Evolutionary conservation across 2,329 filamentous ascomycete genomes (phyloP), one percentile per base, ranked within the genome.

Genomic region (Polychaeton citri): DNA sequence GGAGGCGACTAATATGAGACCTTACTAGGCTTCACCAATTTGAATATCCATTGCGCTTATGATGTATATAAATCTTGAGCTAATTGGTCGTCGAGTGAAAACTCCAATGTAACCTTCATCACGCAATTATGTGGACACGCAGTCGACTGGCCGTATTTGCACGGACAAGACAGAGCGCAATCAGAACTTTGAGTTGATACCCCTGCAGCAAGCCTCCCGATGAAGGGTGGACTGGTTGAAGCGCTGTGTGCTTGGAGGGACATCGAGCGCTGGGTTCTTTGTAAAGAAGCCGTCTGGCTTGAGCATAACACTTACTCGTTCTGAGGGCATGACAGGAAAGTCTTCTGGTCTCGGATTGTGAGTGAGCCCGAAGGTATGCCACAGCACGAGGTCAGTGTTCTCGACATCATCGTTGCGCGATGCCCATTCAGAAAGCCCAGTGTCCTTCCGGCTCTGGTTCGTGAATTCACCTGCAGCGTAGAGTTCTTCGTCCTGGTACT

Each of bases 231-330:
- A 13, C 30, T 32, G 10, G 30, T 32, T 32, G 16, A 32, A 32
- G 10, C 16, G 7, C 30, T 32, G 30, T 18, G 30, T 32, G 30
- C 30, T 32, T 9, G 65, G 66, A 21, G 72, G 71, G 5, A 76
- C 72, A 60, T 74, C 72, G 4, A 75, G 51, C 13, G 69, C 71
- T 2, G 72, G 72, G 36, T 75, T 76, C 54, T 63, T 67, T 19
- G 64, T 58, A 42, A 74, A 74, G 58, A 76, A 76, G 46, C 75
- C 72, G 9, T 71, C 65, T 0, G 72, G 71, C 44, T 73, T 69
- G 41, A 76, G 53, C 36, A 67, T 60, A 12, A 75, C 62, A 48
- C 68, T 72, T 37, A 74, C 57, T 9, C 69, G 65, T 57, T 76
- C 71, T 30, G 63, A 66, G 1, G 71, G 71, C 70, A 74, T 74